These are phyloP conservation scores for Aphanocladium album DNA, from an alignment of 2,329 filamentous ascomycete genomes.

Conservation along the genomic window DNA sequence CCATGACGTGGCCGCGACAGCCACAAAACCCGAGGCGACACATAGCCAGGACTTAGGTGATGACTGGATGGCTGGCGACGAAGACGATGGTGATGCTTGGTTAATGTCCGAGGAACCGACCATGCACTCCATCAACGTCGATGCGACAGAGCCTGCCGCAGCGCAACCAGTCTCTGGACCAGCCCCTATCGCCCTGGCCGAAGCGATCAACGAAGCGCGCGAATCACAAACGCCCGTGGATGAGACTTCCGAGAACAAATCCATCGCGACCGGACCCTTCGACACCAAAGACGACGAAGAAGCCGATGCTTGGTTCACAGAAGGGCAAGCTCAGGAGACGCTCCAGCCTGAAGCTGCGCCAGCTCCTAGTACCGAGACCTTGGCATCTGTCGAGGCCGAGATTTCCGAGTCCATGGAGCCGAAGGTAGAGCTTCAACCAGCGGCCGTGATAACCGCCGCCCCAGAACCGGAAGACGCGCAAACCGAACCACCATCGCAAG, in stretches of 20 bases:
- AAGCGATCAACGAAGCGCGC: neutral
- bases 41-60: slow-evolving; percentile 6
- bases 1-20: neutral
- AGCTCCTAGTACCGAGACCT: neutral
- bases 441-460: neutral
- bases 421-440: neutral
- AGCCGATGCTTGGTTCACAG: slow-evolving; percentile 1
- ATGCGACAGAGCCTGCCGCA: neutral
- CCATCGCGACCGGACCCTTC: neutral
- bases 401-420: neutral
- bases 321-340: neutral
- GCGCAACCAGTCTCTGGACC: neutral
- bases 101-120: slow-evolving; percentile 9
- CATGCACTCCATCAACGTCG: neutral
- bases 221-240: neutral
- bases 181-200: neutral
- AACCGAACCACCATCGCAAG: neutral
- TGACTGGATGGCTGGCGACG: slow-evolving; percentile 17
- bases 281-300: neutral
- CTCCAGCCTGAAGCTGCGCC: neutral
- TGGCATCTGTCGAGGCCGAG: neutral
- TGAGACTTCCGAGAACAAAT: neutral
- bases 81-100: slow-evolving; percentile 22
- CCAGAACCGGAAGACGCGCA: neutral
- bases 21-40: slow-evolving; percentile 3